Percentiles rank a stretch among this genome's conserved stretches.
phyloP scores from a whole-genome alignment of 2,329 filamentous ascomycete genomes.

The Arachnopeziza araneosa region DNA sequence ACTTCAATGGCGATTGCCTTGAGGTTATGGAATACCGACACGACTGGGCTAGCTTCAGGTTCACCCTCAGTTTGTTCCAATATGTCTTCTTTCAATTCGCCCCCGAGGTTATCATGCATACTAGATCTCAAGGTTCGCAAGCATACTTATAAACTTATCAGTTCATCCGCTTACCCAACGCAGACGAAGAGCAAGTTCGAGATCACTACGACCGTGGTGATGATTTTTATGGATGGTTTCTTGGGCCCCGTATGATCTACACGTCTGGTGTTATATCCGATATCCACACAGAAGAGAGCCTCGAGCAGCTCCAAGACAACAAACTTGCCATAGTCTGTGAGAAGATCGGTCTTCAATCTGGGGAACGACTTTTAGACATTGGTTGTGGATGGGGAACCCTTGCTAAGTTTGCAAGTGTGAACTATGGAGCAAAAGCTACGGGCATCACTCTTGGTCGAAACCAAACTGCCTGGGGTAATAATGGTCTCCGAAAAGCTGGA shows the following conservation, averaged over 20 bases:
- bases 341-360: conserved; percentile 80
- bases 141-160: neutral
- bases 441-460: conserved; percentile 94
- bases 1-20: conserved; percentile 89
- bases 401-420: conserved; percentile 83
- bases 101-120: conserved; percentile 88
- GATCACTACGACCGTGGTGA: conserved; percentile 97
- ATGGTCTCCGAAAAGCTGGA: conserved; percentile 73
- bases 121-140: conserved; percentile 69
- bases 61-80: conserved; percentile 80
- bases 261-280: conserved; percentile 93
- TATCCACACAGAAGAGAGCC: conserved; percentile 76
- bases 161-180: neutral
- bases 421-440: conserved; percentile 78
- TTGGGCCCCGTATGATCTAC: conserved; percentile 98
- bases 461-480: conserved; percentile 96
- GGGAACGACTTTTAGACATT: conserved; percentile 84
- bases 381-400: conserved; percentile 98
- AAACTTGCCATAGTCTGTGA: conserved; percentile 93
- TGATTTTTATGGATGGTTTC: conserved; percentile 98
- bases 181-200: conserved; percentile 95
- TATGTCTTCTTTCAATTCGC: conserved; percentile 85
- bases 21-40: conserved; percentile 91
- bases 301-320: conserved; percentile 97
- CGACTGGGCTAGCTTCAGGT: conserved; percentile 93